These are phyloP conservation scores for Brassica juncea DNA, from an alignment of 345 rosid genomes.

Conservation along the genomic window DNA sequence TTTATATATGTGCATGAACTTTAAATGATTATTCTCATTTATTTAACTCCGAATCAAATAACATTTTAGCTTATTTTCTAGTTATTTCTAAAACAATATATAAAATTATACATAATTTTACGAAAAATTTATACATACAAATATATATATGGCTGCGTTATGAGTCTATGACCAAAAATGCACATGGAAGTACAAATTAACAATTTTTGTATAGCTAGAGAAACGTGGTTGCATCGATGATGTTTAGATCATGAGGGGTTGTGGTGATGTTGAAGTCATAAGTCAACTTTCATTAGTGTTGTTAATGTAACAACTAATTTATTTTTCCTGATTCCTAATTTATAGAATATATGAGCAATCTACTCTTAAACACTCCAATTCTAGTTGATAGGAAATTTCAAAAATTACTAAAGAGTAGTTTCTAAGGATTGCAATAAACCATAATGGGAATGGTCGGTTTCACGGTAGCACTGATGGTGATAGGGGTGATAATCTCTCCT, in stretches of 20 bases:
- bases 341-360: background rate
- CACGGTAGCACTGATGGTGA: constrained; percentile 1
- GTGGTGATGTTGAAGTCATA: constrained; percentile 8
- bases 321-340: background rate
- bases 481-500: background rate
- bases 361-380: constrained; percentile 13
- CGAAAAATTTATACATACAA: background rate
- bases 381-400: background rate
- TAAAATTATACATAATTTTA: too few relatives aligned
- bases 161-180: background rate
- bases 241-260: background rate
- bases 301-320: background rate
- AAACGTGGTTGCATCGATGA: background rate
- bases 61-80: background rate
- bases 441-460: constrained; percentile 5
- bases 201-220: background rate
- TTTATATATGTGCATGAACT: background rate
- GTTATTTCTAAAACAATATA: too few relatives aligned
- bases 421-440: background rate
- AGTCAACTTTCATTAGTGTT: background rate
- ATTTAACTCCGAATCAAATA: background rate
- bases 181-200: background rate
- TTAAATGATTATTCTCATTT: background rate
- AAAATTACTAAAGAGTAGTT: background rate
- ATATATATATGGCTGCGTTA: background rate